These are phyloP conservation scores for Dendrothele bispora DNA, from an alignment of 768 basidiomycete species.

Conservation along the genomic window DNA sequence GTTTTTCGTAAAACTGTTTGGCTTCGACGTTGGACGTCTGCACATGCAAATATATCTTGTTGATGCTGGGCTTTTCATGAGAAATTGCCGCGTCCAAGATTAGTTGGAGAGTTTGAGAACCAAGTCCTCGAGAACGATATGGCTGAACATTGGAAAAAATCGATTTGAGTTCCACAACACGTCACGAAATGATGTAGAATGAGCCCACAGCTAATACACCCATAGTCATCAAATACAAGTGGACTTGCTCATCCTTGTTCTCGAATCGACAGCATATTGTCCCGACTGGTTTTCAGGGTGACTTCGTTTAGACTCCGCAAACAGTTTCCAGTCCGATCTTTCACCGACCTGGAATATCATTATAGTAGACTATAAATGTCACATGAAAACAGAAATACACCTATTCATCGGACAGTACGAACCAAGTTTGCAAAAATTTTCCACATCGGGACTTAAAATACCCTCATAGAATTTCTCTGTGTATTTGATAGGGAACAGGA, in stretches of 20 bases:
- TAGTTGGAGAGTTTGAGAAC: conserved; percentile 68
- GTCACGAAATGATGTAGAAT: conserved; percentile 26
- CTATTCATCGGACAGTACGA: conserved; percentile 30
- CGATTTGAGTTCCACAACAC: too few relatives aligned
- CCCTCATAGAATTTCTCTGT: conserved; percentile 86
- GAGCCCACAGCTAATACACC: conserved; percentile 76
- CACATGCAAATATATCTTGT: conserved; percentile 80
- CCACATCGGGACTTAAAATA: conserved; percentile 72
- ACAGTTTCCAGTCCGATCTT: background rate
- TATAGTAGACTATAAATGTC: conserved; percentile 72
- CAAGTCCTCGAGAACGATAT: conserved; percentile 78
- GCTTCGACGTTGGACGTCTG: conserved; percentile 80
- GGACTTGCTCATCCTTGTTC: conserved; percentile 52
- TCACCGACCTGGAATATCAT: conserved; percentile 67
- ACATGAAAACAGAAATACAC: conserved; percentile 10
- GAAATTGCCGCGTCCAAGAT: conserved; percentile 63
- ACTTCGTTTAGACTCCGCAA: background rate
- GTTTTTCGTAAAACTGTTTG: conserved; percentile 79
- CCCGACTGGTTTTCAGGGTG: conserved; percentile 48
- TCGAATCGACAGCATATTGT: conserved; percentile 87
- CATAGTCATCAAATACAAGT: conserved; percentile 89
- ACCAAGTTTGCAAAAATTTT: conserved; percentile 89
- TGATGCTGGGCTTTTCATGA: conserved; percentile 61
- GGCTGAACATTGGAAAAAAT: too few relatives aligned
- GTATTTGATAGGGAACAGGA: conserved; percentile 89